A percentile compares a stretch with the other conserved stretches of the same genome.
Conservation (phyloP, 495 filamentous ascomycete species). For the Podospora didyma region DNA sequence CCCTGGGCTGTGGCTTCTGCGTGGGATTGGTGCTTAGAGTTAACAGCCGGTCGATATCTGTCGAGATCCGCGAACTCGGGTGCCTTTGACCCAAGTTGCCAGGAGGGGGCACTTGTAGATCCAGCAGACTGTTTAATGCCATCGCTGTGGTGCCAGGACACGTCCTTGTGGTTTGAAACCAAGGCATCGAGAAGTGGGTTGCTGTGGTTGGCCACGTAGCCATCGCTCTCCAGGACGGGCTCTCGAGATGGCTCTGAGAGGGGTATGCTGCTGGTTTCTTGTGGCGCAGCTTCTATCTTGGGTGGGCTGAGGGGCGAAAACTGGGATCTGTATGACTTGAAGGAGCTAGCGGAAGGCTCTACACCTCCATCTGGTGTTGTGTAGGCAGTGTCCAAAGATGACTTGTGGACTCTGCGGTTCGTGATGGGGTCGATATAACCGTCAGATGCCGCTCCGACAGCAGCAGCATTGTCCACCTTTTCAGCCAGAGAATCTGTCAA, state of each 20-base stretch:
- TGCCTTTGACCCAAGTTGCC: not conserved
- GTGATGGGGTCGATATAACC: conserved; percentile 60
- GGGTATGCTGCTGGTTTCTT: too few species aligned
- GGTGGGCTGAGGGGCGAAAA: conserved; percentile 25
- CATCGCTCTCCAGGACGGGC: conserved; percentile 22
- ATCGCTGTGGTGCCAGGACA: conserved; percentile 22
- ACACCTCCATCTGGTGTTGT: conserved; percentile 9
- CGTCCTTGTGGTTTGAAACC: conserved; percentile 9
- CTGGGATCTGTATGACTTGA: conserved; percentile 37
- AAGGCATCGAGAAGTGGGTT: conserved; percentile 11
- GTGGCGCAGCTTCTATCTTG: too few species aligned
- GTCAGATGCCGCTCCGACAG: conserved; percentile 11
- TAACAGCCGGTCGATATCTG: conserved; percentile 21
- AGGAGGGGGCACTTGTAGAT: not conserved
- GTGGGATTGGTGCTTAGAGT: not conserved
- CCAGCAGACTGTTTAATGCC: conserved; percentile 8
- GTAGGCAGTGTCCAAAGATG: not conserved
- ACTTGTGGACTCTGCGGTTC: conserved; percentile 49
- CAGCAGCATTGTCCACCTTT: not conserved
- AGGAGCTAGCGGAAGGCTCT: conserved; percentile 30
- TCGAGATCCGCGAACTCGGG: conserved; percentile 23
- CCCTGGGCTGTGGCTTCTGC: not conserved
- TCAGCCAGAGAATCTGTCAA: not conserved
- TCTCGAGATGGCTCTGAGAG: too few species aligned
- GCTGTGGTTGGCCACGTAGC: conserved; percentile 26